Evolutionary conservation across 2,329 filamentous ascomycete genomes (phyloP).

Genomic region (Penicillium sp.): DNA sequence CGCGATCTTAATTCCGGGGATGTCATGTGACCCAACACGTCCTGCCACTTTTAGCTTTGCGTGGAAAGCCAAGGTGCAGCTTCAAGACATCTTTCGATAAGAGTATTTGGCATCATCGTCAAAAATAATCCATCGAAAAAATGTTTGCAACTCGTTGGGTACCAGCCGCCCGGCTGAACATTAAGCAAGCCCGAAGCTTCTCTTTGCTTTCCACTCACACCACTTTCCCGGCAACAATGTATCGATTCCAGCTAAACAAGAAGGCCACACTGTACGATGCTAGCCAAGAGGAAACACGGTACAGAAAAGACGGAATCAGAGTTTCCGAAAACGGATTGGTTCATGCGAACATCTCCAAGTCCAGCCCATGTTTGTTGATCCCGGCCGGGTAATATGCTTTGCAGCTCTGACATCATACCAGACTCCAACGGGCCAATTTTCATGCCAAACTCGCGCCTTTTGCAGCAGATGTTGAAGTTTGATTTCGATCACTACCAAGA

Average conservation of each 20-base stretch:
- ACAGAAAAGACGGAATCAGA: slow-evolving; percentile 6
- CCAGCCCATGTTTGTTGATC: slow-evolving; percentile 5
- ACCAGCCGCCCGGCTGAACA: slow-evolving; percentile 6
- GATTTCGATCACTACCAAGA: slow-evolving; percentile 9
- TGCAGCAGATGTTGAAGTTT: slow-evolving; percentile 12
- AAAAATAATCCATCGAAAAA: not conserved
- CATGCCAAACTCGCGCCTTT: slow-evolving; percentile 10
- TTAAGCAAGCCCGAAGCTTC: slow-evolving; percentile 1
- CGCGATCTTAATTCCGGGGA: not conserved
- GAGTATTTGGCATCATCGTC: not conserved
- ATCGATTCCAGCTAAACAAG: slow-evolving; percentile 6
- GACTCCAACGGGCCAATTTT: slow-evolving; percentile 10
- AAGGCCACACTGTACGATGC: slow-evolving; percentile 9
- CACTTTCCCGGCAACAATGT: slow-evolving; percentile 9
- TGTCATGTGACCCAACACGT: not conserved
- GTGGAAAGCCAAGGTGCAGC: not conserved
- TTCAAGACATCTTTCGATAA: not conserved
- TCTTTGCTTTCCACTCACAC: slow-evolving; percentile 7
- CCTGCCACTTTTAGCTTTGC: not conserved
- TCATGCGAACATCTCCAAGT: slow-evolving; percentile 5
- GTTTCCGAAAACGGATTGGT: slow-evolving; percentile 6
- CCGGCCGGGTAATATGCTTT: not conserved
- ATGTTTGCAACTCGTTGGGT: slow-evolving; percentile 5
- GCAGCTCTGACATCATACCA: not conserved
- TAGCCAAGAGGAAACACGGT: slow-evolving; percentile 6